phyloP scores from a whole-genome alignment of 306 rosid species.

The Cicer yamashitae region DNA sequence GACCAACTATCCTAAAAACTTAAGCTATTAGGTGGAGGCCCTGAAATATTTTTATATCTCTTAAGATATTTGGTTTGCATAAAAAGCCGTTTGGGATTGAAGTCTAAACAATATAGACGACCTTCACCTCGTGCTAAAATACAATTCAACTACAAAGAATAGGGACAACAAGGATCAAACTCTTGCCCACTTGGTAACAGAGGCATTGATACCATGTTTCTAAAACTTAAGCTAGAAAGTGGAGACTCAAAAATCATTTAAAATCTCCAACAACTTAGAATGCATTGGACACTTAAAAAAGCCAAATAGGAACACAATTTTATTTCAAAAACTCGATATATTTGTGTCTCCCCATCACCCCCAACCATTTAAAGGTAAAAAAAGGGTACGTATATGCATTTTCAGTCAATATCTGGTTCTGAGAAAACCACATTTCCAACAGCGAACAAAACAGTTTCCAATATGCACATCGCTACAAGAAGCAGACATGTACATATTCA shows the following conservation, averaged over 20 bases:
- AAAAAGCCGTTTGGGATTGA: constrained; percentile 19
- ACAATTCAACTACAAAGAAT: constrained; percentile 15
- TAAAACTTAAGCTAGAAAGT: constrained; percentile 31
- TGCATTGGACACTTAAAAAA: constrained; percentile 27
- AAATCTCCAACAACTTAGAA: constrained; percentile 2
- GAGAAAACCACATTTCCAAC: constrained; percentile 30
- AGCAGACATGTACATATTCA: constrained; percentile 42
- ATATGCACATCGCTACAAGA: constrained; percentile 31
- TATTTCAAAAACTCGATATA: constrained; percentile 7
- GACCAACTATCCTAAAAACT: constrained; percentile 17
- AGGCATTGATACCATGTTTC: constrained; percentile 28
- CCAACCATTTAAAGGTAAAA: constrained; percentile 25
- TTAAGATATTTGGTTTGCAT: not conserved
- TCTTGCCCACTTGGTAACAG: constrained; percentile 10
- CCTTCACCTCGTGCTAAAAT: constrained; percentile 15
- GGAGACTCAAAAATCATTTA: not conserved
- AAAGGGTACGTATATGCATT: not conserved
- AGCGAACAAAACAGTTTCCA: constrained; percentile 24
- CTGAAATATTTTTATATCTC: constrained; percentile 20
- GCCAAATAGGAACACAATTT: constrained; percentile 29
- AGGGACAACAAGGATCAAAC: constrained; percentile 16
- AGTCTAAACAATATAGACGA: not conserved
- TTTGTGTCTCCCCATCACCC: constrained; percentile 18
- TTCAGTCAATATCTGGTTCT: constrained; percentile 17
- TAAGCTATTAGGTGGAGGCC: constrained; percentile 18